Evolutionary conservation across 257 asterid genomes (phyloP).

Genomic region (Gynochthodes officinalis): DNA sequence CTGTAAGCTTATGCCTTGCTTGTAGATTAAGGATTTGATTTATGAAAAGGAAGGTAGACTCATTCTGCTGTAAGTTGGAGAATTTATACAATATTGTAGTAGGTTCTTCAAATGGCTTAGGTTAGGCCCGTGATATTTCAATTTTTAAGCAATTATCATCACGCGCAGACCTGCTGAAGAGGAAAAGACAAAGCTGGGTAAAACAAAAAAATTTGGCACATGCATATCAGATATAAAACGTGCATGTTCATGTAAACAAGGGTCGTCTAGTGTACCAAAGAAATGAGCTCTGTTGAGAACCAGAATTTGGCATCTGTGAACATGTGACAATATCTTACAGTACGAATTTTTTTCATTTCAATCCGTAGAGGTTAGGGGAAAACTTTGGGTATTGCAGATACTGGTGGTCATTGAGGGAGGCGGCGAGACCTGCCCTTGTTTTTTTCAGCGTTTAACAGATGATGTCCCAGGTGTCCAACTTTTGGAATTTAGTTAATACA

Average conservation of each 20-base stretch:
- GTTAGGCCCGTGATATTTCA: background rate
- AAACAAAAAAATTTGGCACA: background rate
- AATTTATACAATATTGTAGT: background rate
- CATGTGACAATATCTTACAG: background rate
- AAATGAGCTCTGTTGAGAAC: no score
- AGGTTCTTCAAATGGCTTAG: background rate
- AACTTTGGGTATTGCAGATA: background rate
- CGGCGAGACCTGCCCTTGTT: background rate
- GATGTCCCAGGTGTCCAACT: background rate
- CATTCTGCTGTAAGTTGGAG: background rate
- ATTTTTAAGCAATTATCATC: background rate
- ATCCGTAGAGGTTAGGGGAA: background rate
- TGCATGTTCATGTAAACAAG: background rate
- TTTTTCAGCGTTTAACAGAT: no score
- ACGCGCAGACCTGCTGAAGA: background rate
- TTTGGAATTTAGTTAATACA: background rate
- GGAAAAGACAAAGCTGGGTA: constrained; percentile 2
- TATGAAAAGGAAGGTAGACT: background rate
- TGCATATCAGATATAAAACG: background rate
- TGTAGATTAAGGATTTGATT: no score
- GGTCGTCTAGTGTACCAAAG: no score
- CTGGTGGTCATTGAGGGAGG: background rate
- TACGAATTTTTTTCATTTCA: background rate
- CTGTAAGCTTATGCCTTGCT: no score
- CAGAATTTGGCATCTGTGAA: background rate